phyloP scores from a whole-genome alignment of 139 green algal genomes.

The Klebsormidium nitens region DNA sequence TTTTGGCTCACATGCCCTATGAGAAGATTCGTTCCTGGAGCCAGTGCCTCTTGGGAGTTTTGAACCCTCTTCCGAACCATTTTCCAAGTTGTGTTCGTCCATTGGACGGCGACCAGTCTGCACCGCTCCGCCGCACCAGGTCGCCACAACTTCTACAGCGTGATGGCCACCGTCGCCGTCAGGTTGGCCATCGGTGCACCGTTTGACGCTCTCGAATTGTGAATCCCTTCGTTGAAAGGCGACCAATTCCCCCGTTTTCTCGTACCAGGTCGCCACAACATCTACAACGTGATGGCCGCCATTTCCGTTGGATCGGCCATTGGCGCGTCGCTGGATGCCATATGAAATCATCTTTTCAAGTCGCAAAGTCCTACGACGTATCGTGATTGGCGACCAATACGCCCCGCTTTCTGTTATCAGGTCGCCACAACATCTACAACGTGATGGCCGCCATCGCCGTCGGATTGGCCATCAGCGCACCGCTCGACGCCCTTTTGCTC shows the following conservation, averaged over 20 bases:
- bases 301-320: conserved; percentile 74
- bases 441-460: conserved; percentile 83
- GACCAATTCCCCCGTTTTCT: too few relatives aligned
- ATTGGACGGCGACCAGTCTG: too few relatives aligned
- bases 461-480: conserved; percentile 67
- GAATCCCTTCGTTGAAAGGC: conserved; percentile 51
- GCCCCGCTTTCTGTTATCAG: too few relatives aligned
- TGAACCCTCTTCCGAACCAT: too few relatives aligned
- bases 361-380: too few relatives aligned
- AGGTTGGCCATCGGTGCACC: conserved; percentile 69
- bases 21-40: too few relatives aligned
- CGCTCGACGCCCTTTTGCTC: conserved; percentile 43
- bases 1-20: too few relatives aligned
- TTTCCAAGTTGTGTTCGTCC: too few relatives aligned
- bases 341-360: too few relatives aligned
- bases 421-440: conserved; percentile 82
- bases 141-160: conserved; percentile 79
- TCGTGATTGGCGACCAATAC: too few relatives aligned
- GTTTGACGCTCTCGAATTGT: conserved; percentile 42
- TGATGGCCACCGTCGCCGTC: conserved; percentile 82
- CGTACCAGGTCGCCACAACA: conserved; percentile 73
- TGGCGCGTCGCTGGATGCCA: conserved; percentile 50
- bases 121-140: conserved; percentile 60
- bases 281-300: conserved; percentile 86
- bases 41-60: too few relatives aligned